A percentile compares a stretch with the other conserved stretches of the same genome.
Evolutionary conservation across 257 asterid species (phyloP).

Genomic region (Fraxinus quadrangulata): DNA sequence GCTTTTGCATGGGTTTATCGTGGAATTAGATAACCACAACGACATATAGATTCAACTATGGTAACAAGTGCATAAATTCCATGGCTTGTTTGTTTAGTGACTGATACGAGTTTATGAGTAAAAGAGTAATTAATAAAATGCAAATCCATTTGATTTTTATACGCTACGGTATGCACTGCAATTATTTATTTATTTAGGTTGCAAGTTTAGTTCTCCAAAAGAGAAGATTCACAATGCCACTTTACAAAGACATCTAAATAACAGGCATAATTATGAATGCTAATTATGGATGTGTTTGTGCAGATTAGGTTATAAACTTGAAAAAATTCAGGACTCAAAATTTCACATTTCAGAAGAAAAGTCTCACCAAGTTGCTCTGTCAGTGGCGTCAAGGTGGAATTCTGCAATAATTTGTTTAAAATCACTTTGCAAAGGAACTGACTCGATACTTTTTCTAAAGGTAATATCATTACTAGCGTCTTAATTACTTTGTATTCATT

Average conservation of each 20-base stretch:
- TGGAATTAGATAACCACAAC: neutral
- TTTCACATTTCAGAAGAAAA: constrained; percentile 49
- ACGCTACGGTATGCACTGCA: neutral
- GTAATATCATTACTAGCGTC: constrained; percentile 35
- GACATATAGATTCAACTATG: neutral
- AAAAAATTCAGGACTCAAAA: constrained; percentile 51
- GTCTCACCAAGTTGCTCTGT: constrained; percentile 46
- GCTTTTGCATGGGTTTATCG: neutral
- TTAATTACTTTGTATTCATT: neutral
- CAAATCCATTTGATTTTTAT: neutral
- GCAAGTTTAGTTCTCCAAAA: neutral
- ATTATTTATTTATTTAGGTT: neutral
- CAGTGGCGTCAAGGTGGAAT: constrained; percentile 68
- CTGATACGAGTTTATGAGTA: neutral
- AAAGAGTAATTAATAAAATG: neutral
- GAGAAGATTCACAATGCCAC: constrained; percentile 4
- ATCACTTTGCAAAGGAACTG: constrained; percentile 71
- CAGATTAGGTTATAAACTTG: constrained; percentile 73
- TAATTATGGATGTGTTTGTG: constrained; percentile 29
- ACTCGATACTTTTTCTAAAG: constrained; percentile 64
- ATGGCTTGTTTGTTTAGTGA: neutral
- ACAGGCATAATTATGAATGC: constrained; percentile 18
- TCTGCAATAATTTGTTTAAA: constrained; percentile 54
- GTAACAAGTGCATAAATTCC: neutral
- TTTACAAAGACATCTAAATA: constrained; percentile 9